These are phyloP conservation scores for Chamaecyparis obtusa DNA, from an alignment of 75 land plant genomes.

Conservation along the genomic window DNA sequence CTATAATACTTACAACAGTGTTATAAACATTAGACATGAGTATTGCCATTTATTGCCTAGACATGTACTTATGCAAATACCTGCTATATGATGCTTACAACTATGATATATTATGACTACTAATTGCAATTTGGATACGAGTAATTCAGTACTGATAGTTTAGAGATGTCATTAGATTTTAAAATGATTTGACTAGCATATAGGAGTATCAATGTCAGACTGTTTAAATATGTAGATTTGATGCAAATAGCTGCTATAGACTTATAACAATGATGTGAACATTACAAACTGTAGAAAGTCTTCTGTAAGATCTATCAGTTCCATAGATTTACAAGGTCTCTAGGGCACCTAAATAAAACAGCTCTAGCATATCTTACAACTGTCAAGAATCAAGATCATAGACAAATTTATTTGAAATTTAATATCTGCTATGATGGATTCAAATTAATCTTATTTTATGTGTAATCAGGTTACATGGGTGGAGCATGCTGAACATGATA, in stretches of 20 bases:
- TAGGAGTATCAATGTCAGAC: too few relatives aligned
- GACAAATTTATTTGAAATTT: neutral
- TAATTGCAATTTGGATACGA: neutral
- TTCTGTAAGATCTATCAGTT: neutral
- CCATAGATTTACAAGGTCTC: neutral
- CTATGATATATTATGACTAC: too few relatives aligned
- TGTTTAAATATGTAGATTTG: neutral
- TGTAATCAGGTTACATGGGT: slow-evolving; percentile 77
- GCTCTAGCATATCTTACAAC: neutral
- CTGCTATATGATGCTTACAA: too few relatives aligned
- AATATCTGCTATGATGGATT: neutral
- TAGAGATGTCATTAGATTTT: neutral
- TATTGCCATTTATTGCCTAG: too few relatives aligned
- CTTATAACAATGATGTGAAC: neutral
- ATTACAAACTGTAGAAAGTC: neutral
- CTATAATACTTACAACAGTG: too few relatives aligned
- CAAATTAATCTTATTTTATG: neutral
- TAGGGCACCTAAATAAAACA: neutral
- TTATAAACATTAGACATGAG: too few relatives aligned
- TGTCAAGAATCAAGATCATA: neutral
- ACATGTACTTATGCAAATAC: too few relatives aligned
- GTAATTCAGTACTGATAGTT: neutral
- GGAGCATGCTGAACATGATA: slow-evolving; percentile 77
- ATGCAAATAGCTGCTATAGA: neutral
- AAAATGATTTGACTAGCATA: too few relatives aligned